Evolutionary conservation across 441 rosid genomes (phyloP).

Genomic region (Jatropha multifida): DNA sequence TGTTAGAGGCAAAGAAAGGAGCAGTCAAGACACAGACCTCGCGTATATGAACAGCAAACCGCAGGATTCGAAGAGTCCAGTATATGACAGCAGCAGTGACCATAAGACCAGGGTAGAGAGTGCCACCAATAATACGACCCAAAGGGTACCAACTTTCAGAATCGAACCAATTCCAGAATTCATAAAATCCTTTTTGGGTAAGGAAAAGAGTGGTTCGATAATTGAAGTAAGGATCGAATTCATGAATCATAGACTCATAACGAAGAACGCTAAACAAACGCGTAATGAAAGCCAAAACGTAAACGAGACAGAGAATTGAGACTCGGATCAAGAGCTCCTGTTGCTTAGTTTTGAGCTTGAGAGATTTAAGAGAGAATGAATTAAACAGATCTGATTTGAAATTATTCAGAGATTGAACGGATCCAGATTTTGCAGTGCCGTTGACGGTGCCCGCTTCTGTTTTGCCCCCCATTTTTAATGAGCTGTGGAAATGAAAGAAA

Average conservation of each 20-base stretch:
- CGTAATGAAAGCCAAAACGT: constrained; percentile 75
- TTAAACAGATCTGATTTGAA: constrained; percentile 54
- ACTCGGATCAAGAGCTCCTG: constrained; percentile 91
- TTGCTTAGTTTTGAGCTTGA: constrained; percentile 84
- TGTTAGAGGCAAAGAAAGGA: constrained; percentile 92
- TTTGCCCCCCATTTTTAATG: constrained; percentile 31
- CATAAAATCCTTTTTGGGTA: constrained; percentile 90
- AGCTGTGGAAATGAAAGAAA: too few relatives aligned
- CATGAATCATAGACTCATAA: constrained; percentile 99
- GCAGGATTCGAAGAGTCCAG: constrained; percentile 64
- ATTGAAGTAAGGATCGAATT: constrained; percentile 96
- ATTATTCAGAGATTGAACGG: background rate
- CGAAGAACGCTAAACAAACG: constrained; percentile 94
- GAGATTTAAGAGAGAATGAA: constrained; percentile 42
- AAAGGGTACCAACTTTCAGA: constrained; percentile 97
- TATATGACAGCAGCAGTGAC: constrained; percentile 87
- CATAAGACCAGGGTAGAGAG: constrained; percentile 96
- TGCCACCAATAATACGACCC: constrained; percentile 92
- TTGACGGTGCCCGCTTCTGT: constrained; percentile 23
- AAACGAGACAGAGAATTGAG: constrained; percentile 76
- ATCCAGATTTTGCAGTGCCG: constrained; percentile 30
- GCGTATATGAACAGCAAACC: constrained; percentile 86
- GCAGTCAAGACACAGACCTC: constrained; percentile 98
- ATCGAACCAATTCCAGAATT: constrained; percentile 99
- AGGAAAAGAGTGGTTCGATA: constrained; percentile 90